Base-by-base conservation (phyloP, 2,329 filamentous ascomycete genomes). In the Phialemonium atrogriseum region DNA sequence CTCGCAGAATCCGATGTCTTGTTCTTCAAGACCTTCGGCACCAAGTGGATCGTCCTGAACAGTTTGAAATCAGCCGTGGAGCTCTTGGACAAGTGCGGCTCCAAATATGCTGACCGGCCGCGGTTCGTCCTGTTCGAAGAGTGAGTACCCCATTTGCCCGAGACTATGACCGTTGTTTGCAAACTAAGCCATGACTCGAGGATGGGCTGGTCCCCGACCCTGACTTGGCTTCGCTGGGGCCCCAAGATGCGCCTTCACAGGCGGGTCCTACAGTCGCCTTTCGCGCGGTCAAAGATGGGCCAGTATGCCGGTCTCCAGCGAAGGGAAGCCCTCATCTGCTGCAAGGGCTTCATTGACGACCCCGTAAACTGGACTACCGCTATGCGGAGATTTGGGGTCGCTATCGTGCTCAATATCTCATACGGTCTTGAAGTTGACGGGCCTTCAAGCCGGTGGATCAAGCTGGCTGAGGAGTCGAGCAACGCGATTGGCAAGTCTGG, bases 141-240 rank as follows among this genome's bases (percentile, higher is more conserved):
- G 48, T 52, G 38, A 23, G 46, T 37, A 14, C 15, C 5, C 17
- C 11, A 16, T 5, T 23, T 10, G 21, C 13, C 12, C 5, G n/a
- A n/a, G n/a, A n/a, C n/a, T n/a, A n/a, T n/a, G n/a, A n/a, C n/a
- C n/a, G n/a, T n/a, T n/a, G n/a, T n/a, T n/a, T n/a, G n/a, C n/a
- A n/a, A 20, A 27, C 7, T 7, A 5, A 20, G 12, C 24, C 10
- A 20, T 24, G 26, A 10, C 11, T 10, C 27, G n/a, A 52, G 48
- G 26, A 59, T 61, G 55, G 60, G 59, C 18, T 66, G 60, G 59
- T 49, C 55, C 4, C 50, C 53, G 10, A 64, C 60, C 1, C 44
- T 63, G 11, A 62, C 60, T n/a, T 65, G 62, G 42, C 48, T 62
- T 5, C 48, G 49, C 28, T 56, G 49, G 43, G 59, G 59, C 5